Evolutionary conservation across 495 filamentous ascomycete species (phyloP).

Genomic region (Annulohypoxylon stygium): DNA sequence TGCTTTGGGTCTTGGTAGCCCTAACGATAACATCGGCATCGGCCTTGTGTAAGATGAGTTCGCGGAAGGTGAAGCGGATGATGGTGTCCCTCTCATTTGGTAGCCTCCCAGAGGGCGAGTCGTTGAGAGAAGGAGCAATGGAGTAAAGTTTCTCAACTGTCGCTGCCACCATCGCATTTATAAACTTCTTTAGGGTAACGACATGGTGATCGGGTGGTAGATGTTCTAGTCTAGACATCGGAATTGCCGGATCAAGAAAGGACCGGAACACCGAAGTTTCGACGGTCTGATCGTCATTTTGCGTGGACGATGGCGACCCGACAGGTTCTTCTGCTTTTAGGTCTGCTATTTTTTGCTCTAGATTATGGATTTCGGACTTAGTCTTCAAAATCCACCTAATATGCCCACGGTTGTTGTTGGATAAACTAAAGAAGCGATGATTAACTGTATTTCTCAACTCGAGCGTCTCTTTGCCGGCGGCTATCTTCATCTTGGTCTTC

Average conservation of each 20-base stretch:
- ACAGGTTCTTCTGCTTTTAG: neutral
- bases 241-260: neutral
- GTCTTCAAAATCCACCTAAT: neutral
- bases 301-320: neutral
- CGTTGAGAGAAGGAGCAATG: neutral
- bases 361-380: neutral
- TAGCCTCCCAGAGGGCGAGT: neutral
- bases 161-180: neutral
- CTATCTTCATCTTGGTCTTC: neutral
- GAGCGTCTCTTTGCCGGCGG: neutral
- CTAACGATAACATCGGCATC: neutral
- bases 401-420: neutral
- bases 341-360: neutral
- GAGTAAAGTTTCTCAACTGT: conserved; percentile 4
- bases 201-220: neutral
- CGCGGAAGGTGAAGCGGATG: neutral
- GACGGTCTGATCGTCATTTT: neutral
- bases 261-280: neutral
- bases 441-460: neutral
- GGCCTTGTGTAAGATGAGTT: neutral
- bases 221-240: neutral
- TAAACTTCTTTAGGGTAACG: neutral
- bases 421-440: neutral
- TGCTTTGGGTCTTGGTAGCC: neutral
- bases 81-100: neutral